Percentiles rank a stretch among this genome's conserved stretches.
phyloP scores from a whole-genome alignment of 2,329 filamentous ascomycete species.

The Diplocarpon mali region DNA sequence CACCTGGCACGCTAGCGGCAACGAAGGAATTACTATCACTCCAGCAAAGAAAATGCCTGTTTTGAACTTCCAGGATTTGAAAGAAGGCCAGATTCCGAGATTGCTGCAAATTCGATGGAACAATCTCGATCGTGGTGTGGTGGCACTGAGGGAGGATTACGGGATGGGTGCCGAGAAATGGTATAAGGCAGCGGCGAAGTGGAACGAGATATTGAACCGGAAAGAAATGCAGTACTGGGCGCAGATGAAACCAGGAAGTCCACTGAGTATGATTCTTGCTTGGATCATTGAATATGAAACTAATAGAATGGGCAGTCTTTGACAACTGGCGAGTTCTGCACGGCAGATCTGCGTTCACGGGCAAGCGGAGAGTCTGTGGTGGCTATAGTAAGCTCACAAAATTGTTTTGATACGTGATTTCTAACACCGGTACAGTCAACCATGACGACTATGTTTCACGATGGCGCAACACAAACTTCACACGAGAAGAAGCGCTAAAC shows the following conservation, averaged over 20 bases:
- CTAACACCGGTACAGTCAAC: slow-evolving; percentile 44
- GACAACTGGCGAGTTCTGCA: slow-evolving; percentile 95
- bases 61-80: slow-evolving; percentile 44
- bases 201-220: slow-evolving; percentile 56
- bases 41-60: slow-evolving; percentile 63
- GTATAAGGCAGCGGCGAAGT: slow-evolving; percentile 73
- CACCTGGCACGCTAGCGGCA: slow-evolving; percentile 77
- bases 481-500: slow-evolving; percentile 21
- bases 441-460: slow-evolving; percentile 72
- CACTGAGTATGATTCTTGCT: slow-evolving; percentile 48
- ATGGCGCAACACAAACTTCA: slow-evolving; percentile 60
- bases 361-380: slow-evolving; percentile 78
- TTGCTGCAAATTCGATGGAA: slow-evolving; percentile 78
- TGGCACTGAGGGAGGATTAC: slow-evolving; percentile 4
- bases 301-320: slow-evolving; percentile 49
- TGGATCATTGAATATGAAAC: too few species aligned
- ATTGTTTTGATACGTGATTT: background rate
- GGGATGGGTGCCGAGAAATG: slow-evolving; percentile 35
- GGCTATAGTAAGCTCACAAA: slow-evolving; percentile 61
- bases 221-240: slow-evolving; percentile 63
- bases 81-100: slow-evolving; percentile 30
- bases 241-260: slow-evolving; percentile 66
- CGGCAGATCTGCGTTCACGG: slow-evolving; percentile 72
- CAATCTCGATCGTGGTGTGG: slow-evolving; percentile 71
- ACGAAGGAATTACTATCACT: slow-evolving; percentile 69